Conservation (phyloP, 495 filamentous ascomycete species). For the Xylaria castorea region DNA sequence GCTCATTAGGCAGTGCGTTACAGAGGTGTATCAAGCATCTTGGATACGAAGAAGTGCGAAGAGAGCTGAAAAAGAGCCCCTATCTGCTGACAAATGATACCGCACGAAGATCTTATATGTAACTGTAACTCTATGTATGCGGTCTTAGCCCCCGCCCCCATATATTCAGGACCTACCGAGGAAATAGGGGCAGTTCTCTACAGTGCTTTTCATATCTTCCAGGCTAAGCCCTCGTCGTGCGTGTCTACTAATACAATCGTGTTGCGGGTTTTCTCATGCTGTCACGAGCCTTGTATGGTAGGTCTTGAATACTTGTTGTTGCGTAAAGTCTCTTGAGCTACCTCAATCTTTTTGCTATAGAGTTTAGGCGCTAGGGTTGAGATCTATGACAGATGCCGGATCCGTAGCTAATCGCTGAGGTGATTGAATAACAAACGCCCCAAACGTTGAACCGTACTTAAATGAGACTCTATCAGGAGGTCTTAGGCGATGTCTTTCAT, state of each 20-base stretch:
- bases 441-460: too few relatives aligned
- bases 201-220: not conserved
- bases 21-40: not conserved
- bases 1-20: not conserved
- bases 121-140: not conserved
- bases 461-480: not conserved
- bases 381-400: too few relatives aligned
- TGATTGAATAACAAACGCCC: not conserved
- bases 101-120: not conserved
- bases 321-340: too few relatives aligned
- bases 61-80: not conserved
- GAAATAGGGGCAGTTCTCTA: not conserved
- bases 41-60: not conserved
- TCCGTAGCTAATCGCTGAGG: too few relatives aligned
- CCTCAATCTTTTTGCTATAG: not conserved
- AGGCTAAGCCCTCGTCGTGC: not conserved
- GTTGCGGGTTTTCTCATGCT: not conserved
- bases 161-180: not conserved
- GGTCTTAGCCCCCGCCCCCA: not conserved
- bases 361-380: not conserved
- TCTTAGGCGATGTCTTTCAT: too few relatives aligned
- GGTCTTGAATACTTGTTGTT: not conserved
- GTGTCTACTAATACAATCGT: not conserved
- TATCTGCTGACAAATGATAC: not conserved
- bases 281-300: not conserved